Evolutionary conservation across 192 early-diverging fungal species (phyloP), one percentile per base, ranked within the genome.

Genomic region (Mycoemilia scoparia): DNA sequence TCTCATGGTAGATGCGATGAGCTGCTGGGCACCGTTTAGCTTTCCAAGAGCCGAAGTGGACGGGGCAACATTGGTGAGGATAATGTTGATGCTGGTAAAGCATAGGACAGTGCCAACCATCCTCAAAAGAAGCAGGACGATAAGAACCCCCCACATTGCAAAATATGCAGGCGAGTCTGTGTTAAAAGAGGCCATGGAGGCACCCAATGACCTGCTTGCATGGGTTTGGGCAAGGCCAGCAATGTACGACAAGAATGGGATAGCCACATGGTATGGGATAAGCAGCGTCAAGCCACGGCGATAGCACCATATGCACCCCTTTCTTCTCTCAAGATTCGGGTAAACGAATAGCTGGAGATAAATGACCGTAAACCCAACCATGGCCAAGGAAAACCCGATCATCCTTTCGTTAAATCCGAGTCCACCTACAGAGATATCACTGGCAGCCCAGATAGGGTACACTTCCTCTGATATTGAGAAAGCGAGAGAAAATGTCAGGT

Each of bases 341-440:
- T 66, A 67, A 0, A 57, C 29, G 11, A 67, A 26, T 1, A 74
- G 46, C 37, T 74, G 72, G 14, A 63, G 18, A 31, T 60, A 54
- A 27, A 74, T 6, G 1, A 59, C 54, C 1, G 58, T 40, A 8
- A 55, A 16, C 0, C 64, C 61, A 0, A 62, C 51, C 8, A 51
- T 29, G 0, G 69, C 43, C 21, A 71, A 29, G 0, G 64, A 56
- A 7, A 60, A 39, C 3, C 72, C 72, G 32, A 74, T 71, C 15
- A 39, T 41, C 13, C 54, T 49, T 4, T 66, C 35, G 21, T 43
- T 43, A 37, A 70, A 62, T 1, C 65, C 71, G 1, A 74, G 43
- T 1, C 71, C 71, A 28, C 71, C 71, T 4, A 53, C 44, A 5
- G 22, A 26, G 2, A 43, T 37, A 1, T 43, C 30, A 0, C 54